Conservation (phyloP, 108 stramenopile genomes). For the Cyclotella sp. region DNA sequence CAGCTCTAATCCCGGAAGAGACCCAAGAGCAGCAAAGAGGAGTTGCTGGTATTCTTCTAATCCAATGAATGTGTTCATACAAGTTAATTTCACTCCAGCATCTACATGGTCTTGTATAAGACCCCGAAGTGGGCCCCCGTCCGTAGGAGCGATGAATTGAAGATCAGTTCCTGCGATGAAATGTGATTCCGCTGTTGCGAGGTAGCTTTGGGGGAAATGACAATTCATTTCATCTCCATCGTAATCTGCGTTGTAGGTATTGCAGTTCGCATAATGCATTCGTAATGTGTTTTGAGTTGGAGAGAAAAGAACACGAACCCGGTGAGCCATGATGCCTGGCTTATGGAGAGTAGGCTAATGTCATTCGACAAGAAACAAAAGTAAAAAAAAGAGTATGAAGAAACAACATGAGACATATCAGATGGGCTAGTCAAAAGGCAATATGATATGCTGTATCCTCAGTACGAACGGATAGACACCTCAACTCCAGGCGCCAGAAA, state of each 20-base stretch:
- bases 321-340: conserved; percentile 99
- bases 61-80: conserved; percentile 92
- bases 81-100: conserved; percentile 96
- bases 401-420: conserved; percentile 6
- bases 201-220: conserved; percentile 97
- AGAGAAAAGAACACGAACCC: conserved; percentile 91
- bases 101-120: conserved; percentile 99
- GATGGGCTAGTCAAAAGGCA: neutral
- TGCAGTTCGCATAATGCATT: conserved; percentile 99
- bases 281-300: conserved; percentile 95
- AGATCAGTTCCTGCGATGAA: conserved; percentile 93
- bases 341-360: conserved; percentile 98
- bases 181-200: conserved; percentile 95
- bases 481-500: conserved; percentile 30
- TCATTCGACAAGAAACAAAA: conserved; percentile 21
- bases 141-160: conserved; percentile 97
- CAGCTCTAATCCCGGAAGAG: conserved; percentile 91
- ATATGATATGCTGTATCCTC: conserved; percentile 45
- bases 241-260: conserved; percentile 99
- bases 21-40: conserved; percentile 87
- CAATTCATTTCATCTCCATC: conserved; percentile 99
- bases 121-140: conserved; percentile 96
- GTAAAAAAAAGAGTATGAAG: neutral
- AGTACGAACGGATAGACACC: conserved; percentile 51
- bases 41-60: conserved; percentile 96